Conservation (phyloP, 208 protist genomes). For the Trypanosoma caninum region DNA sequence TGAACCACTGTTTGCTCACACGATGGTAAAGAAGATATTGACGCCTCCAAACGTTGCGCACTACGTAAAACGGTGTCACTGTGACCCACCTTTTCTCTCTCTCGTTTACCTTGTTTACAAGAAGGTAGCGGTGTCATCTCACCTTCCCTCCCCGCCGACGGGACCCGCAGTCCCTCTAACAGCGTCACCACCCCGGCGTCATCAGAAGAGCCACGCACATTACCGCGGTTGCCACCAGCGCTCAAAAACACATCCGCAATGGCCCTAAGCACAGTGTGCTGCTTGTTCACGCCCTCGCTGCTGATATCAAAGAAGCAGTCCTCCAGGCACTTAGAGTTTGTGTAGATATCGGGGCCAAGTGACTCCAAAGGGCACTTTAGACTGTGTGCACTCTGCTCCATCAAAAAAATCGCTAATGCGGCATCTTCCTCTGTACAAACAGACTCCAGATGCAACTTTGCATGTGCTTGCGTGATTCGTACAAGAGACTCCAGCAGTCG, state of each 20-base stretch:
- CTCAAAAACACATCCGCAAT: constrained; percentile 61
- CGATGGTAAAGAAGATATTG: constrained; percentile 9
- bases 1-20: constrained; percentile 19
- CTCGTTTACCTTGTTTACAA: neutral
- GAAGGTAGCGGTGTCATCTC: neutral
- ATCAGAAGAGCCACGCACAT: neutral
- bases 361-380: constrained; percentile 77
- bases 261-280: constrained; percentile 48
- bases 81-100: neutral
- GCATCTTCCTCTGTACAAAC: constrained; percentile 76
- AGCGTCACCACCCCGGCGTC: constrained; percentile 1
- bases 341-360: constrained; percentile 59
- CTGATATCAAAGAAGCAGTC: constrained; percentile 60
- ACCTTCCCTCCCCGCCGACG: constrained; percentile 2
- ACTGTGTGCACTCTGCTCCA: constrained; percentile 82
- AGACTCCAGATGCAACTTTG: constrained; percentile 89
- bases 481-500: constrained; percentile 95
- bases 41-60: constrained; percentile 13
- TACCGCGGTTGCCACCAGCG: constrained; percentile 24
- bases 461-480: constrained; percentile 93
- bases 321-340: constrained; percentile 67
- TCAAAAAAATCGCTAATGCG: constrained; percentile 83
- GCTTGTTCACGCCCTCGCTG: constrained; percentile 27
- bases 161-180: constrained; percentile 5
- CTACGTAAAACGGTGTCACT: constrained; percentile 22